Base-by-base conservation (phyloP, 257 asterid species). In the Datura wrightii region DNA sequence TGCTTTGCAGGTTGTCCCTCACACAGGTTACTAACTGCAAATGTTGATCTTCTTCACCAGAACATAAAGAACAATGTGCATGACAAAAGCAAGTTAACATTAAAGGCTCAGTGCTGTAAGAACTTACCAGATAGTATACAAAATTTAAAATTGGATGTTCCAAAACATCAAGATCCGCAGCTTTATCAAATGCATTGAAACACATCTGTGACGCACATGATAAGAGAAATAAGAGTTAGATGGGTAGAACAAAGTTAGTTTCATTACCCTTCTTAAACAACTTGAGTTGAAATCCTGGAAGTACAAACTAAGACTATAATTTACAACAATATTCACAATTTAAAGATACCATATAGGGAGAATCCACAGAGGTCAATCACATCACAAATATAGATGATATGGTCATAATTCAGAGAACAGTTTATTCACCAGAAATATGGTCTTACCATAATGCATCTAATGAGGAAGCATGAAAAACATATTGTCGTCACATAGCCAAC, bases 401-500 rank as follows among this genome's bases (percentile, higher is more conserved):
- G 46, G 63, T 76, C 24, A n/a, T 60, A 24, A 44, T 83, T 83
- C 79, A 82, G 83, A 86, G 59, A 18, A n/a, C 79, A 83, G 24
- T 53, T 14, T 76, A 52, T 0, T 50, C 60, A 7, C 15, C 13
- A 52, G 81, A 19, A 46, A 70, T 16, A 53, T 83, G 82, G 70
- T 85, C 98, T 92, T 89, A 95, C 99, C 99, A 97, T 94, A 83
- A 97, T 88, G 86, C 98, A 94, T 90, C 99, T 90, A 70, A 92
- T 65, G 83, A 97, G 97, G 87, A 97, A 97, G 86, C 99, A 94
- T 72, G 97, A 83, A 86, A 93, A 94, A 83, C 99, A 97, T 86
- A 97, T 93, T 9, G 98, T 92, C 8, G 99, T 97, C 71, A 97
- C 99, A 83, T 97, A 97, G 90, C 99, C 99, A 91, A 97, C 99